Base-by-base conservation (phyloP, 169 alveolate species). In the Plasmodium gonderi region DNA sequence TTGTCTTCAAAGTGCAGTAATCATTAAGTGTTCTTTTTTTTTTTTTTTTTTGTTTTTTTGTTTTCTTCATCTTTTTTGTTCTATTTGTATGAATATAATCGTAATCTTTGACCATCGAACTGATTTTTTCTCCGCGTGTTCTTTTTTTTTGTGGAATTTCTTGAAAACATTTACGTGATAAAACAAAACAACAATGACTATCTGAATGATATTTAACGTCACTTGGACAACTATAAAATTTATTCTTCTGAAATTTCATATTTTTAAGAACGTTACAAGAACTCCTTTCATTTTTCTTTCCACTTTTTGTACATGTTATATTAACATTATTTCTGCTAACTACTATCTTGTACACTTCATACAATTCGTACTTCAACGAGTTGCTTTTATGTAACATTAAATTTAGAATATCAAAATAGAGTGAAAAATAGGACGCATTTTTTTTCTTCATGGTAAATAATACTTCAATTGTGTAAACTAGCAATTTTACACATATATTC, bases 281-380 rank as follows among this genome's bases (percentile, higher is more conserved):
- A n/a, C 36, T 6, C 14, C 40, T 51, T 14, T 17, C 91, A 33
- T 23, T 23, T 38, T 64, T 79, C 23, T 11, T 33, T 29, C 33
- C 23, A 8, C 76, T 4, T 33, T 51, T 51, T 79, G 23, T 12
- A 47, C 40, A 38, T 0, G 26, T 17, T 8, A 79, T 14, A 79
- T 79, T 49, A 5, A 7, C 47, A 20, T 29, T 38, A 51, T 36
- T 44, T 9, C 0, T 4, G 3, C 67, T 75, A 1, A 51, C n/a
- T 4, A 12, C 33, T 44, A 29, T 72, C 38, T 65, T 38, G 23
- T 74, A 87, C 26, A 87, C 17, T 17, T 31, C 72, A 40, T 54
- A 51, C 51, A 87, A 75, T 75, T 87, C 93, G 44, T 47, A 54
- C 67, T 87, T 74, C 45, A 87, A 67, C 45, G 93, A 87, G n/a